These are phyloP conservation scores for Xylaria venustula DNA, from an alignment of 495 filamentous ascomycete species.

Conservation along the genomic window DNA sequence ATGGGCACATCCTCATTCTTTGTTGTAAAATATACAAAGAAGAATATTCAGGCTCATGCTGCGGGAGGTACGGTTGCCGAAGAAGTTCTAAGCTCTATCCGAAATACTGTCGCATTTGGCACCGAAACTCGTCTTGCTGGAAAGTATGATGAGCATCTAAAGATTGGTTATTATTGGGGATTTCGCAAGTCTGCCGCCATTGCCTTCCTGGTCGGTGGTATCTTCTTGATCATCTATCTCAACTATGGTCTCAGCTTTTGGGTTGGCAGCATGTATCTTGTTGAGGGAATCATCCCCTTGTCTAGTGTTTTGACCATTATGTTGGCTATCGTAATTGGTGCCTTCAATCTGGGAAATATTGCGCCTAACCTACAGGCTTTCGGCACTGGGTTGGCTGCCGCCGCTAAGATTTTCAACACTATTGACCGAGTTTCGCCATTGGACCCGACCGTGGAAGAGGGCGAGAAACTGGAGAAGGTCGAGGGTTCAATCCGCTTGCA, in stretches of 20 bases:
- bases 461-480: constrained; percentile 66
- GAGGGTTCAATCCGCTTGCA: constrained; percentile 79
- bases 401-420: constrained; percentile 84
- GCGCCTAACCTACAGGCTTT: constrained; percentile 84
- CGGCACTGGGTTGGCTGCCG: constrained; percentile 76
- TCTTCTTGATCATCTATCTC: constrained; percentile 81
- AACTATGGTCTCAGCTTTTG: constrained; percentile 95
- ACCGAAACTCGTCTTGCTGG: constrained; percentile 85
- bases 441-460: constrained; percentile 71
- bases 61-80: constrained; percentile 86
- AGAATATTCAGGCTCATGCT: constrained; percentile 74
- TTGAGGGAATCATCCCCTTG: constrained; percentile 59
- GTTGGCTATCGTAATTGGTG: constrained; percentile 86
- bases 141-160: constrained; percentile 77
- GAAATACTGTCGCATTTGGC: constrained; percentile 90
- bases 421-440: constrained; percentile 90
- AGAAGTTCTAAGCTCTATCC: constrained; percentile 90
- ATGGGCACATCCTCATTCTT: constrained; percentile 73
- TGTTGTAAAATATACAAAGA: constrained; percentile 76
- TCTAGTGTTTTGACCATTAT: constrained; percentile 71
- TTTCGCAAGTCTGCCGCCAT: constrained; percentile 68
- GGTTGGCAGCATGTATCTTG: constrained; percentile 82
- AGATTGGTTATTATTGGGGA: constrained; percentile 71
- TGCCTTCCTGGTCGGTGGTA: constrained; percentile 73
- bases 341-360: constrained; percentile 87